Conservation (phyloP, 495 filamentous ascomycete species). For the Choiromyces venosus region DNA sequence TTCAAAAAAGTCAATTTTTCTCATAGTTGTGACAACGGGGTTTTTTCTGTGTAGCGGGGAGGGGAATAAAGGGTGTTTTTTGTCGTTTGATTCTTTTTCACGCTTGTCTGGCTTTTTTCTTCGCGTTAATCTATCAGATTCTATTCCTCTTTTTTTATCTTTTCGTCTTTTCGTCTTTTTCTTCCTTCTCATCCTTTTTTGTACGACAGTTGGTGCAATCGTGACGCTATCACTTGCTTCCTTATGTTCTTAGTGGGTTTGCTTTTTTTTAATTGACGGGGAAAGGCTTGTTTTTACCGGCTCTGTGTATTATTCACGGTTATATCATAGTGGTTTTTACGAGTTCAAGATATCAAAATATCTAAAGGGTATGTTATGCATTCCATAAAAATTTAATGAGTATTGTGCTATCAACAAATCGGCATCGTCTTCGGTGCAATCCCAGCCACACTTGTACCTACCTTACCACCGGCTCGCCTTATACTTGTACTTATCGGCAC, state of each 20-base stretch:
- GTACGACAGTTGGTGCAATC: background rate
- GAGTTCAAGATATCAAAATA: background rate
- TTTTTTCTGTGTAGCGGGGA: background rate
- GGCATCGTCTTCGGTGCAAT: background rate
- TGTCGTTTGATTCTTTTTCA: constrained; percentile 17
- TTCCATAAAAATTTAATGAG: background rate
- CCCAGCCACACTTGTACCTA: background rate
- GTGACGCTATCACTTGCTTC: background rate
- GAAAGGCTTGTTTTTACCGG: background rate
- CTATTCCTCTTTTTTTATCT: constrained; percentile 3
- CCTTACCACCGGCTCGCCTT: background rate
- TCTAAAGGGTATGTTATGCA: background rate
- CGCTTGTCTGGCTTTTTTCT: constrained; percentile 17
- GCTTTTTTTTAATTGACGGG: background rate
- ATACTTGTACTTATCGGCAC: no score
- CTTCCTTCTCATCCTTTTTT: background rate
- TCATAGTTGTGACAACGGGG: constrained; percentile 40
- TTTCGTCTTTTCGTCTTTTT: no score
- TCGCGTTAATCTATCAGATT: constrained; percentile 15
- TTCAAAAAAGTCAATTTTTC: constrained; percentile 85
- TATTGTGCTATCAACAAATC: background rate
- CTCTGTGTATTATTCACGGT: background rate
- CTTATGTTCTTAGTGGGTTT: background rate
- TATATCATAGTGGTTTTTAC: background rate
- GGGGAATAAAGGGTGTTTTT: constrained; percentile 9